Percentiles rank a stretch among this genome's conserved stretches.
Evolutionary conservation across 2,329 filamentous ascomycete species (phyloP).

Genomic region (Nothophaeocryptopus gaeumannii): DNA sequence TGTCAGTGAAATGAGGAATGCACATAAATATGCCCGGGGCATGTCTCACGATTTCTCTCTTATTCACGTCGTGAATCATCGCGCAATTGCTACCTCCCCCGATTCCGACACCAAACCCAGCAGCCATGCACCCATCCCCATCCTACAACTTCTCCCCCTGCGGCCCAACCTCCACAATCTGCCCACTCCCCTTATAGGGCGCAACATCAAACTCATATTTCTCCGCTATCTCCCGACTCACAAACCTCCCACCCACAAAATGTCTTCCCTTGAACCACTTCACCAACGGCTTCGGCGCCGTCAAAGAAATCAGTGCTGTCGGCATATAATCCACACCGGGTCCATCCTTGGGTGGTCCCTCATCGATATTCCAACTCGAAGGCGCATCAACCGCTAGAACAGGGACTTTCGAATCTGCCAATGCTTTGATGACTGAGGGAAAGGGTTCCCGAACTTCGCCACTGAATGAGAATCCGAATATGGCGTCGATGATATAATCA

Average conservation of each 20-base stretch:
- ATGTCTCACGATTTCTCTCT: too few species aligned
- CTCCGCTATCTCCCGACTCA: conserved; percentile 71
- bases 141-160: conserved; percentile 38
- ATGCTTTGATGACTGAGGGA: conserved; percentile 70
- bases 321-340: conserved; percentile 80
- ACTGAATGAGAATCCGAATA: conserved; percentile 93
- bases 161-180: conserved; percentile 72
- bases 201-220: conserved; percentile 87
- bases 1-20: conserved; percentile 8
- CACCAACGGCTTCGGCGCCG: conserved; percentile 87
- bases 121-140: too few species aligned
- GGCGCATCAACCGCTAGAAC: conserved; percentile 90
- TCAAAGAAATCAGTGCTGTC: conserved; percentile 76
- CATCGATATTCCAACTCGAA: conserved; percentile 90
- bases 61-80: too few species aligned
- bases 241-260: conserved; percentile 89
- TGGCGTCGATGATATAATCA: conserved; percentile 85
- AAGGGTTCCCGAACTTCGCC: conserved; percentile 94
- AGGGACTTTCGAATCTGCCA: conserved; percentile 70
- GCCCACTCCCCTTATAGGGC: conserved; percentile 79
- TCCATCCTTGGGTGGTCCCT: conserved; percentile 73
- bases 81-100: too few species aligned
- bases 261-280: conserved; percentile 82
- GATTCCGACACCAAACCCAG: too few species aligned
- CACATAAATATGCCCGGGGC: too few species aligned